Percentiles rank a stretch among this genome's conserved stretches.
These are phyloP conservation scores for Triticum urartu DNA, from an alignment of 176 grass and related monocot genomes.

Conservation along the genomic window DNA sequence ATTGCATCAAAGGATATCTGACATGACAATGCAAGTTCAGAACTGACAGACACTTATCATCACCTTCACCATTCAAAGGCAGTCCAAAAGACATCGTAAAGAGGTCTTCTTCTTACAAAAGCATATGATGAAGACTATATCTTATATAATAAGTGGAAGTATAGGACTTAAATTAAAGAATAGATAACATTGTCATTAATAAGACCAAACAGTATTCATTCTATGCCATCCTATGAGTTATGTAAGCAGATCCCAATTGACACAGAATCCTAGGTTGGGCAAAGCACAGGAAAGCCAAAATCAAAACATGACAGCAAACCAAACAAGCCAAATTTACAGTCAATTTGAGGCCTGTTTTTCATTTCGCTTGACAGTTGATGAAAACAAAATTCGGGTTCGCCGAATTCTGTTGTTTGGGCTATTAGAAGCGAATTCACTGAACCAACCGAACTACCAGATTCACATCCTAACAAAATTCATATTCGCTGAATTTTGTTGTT, in stretches of 20 bases:
- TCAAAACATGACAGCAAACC: too few relatives aligned
- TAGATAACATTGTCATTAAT: background rate
- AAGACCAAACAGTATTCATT: constrained; percentile 10
- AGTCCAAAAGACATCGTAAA: too few relatives aligned
- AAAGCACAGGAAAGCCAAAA: background rate
- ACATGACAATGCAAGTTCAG: too few relatives aligned
- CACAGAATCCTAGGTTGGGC: background rate
- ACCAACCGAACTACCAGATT: background rate
- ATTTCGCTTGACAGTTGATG: background rate
- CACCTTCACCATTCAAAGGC: too few relatives aligned
- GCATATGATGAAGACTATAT: too few relatives aligned
- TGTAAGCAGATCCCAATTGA: background rate
- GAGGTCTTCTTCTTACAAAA: too few relatives aligned
- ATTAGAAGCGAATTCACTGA: background rate
- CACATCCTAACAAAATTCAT: background rate
- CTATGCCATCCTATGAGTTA: background rate
- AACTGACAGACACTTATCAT: too few relatives aligned
- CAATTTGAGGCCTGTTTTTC: background rate
- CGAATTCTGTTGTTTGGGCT: background rate
- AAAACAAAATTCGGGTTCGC: background rate
- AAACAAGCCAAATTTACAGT: background rate
- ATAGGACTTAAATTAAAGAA: too few relatives aligned
- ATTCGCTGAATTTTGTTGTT: too few relatives aligned
- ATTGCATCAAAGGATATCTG: background rate
- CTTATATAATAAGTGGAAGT: too few relatives aligned